Percentiles rank a stretch among this genome's conserved stretches.
Conservation (phyloP, 1,284 basidiomycete genomes). For the Sphagnurus paluster region DNA sequence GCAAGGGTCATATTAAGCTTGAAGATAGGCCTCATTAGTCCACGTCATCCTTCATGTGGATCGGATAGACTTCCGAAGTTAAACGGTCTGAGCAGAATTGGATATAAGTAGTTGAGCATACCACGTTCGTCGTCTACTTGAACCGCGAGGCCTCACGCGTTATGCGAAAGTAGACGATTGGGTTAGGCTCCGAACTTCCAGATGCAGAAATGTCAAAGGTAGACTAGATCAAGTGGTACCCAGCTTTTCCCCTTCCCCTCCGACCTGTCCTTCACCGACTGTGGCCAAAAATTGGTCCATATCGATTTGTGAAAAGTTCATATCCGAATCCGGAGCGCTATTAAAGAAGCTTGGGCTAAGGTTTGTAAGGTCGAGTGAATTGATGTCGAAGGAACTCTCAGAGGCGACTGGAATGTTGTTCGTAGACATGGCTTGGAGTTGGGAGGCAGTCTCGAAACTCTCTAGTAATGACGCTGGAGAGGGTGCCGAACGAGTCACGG, state of each 20-base stretch:
- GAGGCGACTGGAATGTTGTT: slow-evolving; percentile 19
- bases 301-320: slow-evolving; percentile 37
- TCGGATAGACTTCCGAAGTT: too few relatives aligned
- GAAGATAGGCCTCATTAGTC: too few relatives aligned
- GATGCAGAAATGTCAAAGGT: not conserved
- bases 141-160: too few relatives aligned
- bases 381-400: slow-evolving; percentile 42
- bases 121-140: too few relatives aligned
- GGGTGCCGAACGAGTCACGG: slow-evolving; percentile 23
- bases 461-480: slow-evolving; percentile 41
- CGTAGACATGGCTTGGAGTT: slow-evolving; percentile 22
- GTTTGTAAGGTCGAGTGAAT: slow-evolving; percentile 35
- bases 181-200: too few relatives aligned
- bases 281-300: slow-evolving; percentile 35
- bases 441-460: slow-evolving; percentile 31
- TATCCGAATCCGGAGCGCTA: slow-evolving; percentile 24
- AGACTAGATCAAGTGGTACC: not conserved
- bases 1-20: too few relatives aligned
- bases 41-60: too few relatives aligned
- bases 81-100: too few relatives aligned
- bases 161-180: too few relatives aligned
- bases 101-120: too few relatives aligned
- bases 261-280: slow-evolving; percentile 14
- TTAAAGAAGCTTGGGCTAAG: slow-evolving; percentile 40
- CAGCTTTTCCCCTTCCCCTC: slow-evolving; percentile 5